phyloP scores from a whole-genome alignment of 202 grass and related monocot genomes.

The Setaria italica region DNA sequence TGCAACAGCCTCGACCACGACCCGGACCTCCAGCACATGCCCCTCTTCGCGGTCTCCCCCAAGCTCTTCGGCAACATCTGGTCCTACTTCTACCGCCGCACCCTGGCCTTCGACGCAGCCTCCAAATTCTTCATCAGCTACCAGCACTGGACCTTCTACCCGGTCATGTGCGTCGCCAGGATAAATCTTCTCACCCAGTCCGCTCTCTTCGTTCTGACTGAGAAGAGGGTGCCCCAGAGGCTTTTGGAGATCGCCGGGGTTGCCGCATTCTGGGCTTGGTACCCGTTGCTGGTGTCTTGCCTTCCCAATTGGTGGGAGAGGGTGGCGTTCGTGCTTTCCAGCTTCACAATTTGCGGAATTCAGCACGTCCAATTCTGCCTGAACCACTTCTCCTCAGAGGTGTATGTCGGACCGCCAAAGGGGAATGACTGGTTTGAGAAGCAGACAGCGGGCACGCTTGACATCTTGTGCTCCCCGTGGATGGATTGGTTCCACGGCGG shows the following conservation, averaged over 20 bases:
- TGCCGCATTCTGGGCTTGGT: conserved; percentile 78
- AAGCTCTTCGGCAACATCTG: conserved; percentile 67
- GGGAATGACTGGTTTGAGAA: conserved; percentile 98
- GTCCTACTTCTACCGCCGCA: conserved; percentile 72
- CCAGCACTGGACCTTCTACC: conserved; percentile 91
- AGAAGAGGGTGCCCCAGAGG: conserved; percentile 56
- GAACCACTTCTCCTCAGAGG: conserved; percentile 82
- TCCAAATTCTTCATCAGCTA: conserved; percentile 75
- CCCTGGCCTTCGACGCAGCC: conserved; percentile 53
- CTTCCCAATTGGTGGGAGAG: conserved; percentile 79
- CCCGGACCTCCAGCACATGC: conserved; percentile 87
- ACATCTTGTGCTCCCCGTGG: conserved; percentile 76
- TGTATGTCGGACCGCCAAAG: conserved; percentile 70
- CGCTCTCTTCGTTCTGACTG: conserved; percentile 44
- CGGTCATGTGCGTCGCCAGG: conserved; percentile 78
- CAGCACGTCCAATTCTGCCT: conserved; percentile 94
- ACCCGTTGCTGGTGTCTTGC: conserved; percentile 67
- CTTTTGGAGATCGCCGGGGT: conserved; percentile 63
- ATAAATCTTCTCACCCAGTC: conserved; percentile 75
- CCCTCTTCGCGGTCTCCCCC: conserved; percentile 69
- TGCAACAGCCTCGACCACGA: conserved; percentile 94
- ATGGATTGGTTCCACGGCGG: conserved; percentile 99
- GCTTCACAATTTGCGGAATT: conserved; percentile 77
- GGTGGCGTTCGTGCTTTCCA: conserved; percentile 63
- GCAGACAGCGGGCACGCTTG: conserved; percentile 73